Evolutionary conservation across 768 basidiomycete genomes (phyloP), one percentile per base, ranked within the genome.

Genomic region (Boletus speciosus): DNA sequence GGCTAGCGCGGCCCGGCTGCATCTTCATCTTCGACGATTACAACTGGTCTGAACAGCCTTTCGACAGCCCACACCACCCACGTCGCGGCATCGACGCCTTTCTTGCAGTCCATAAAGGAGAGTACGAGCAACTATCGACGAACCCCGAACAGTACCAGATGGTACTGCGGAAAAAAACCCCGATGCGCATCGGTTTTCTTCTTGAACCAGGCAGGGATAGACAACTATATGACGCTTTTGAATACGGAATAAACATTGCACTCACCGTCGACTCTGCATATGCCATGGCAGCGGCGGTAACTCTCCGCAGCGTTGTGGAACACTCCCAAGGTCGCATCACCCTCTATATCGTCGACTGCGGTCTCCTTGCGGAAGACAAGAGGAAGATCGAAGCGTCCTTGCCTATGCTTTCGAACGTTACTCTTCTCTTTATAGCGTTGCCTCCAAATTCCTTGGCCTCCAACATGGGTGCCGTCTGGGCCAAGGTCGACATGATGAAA

Each of bases 1-100:
- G 83, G 6, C 66, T 84, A 16, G 78, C 81, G 3, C 70, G 73
- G 49, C 72, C 76, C 32, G 78, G 75, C 7, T 79, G 79, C 5
- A 67, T 82, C 48, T 58, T 83, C 61, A 76, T 84, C 43, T 81
- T 83, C 58, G 82, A 84, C 56, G 81, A 84, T 62, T 83, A 83
- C 57, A 70, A 73, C 36, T 83, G 82, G 83, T 61, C 74, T 29
- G 71, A 67, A 39, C 75, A 82, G 55, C 78, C 77, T 0, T 61
- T 73, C 31, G 74, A 76, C 10, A 79, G 80, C 51, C 66, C 71
- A 6, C 76, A 80, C 51, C 83, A 83, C 60, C 83, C 83, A 0
- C 78, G 76, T 61, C 73, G 80, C 0, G 82, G 80, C 4, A 77
- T 83, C 51, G 81, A 84, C 48, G 74, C 78, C 10, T 84, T 84